Conservation (phyloP, 2,329 filamentous ascomycete genomes). For the Chaetothyriales sp. region DNA sequence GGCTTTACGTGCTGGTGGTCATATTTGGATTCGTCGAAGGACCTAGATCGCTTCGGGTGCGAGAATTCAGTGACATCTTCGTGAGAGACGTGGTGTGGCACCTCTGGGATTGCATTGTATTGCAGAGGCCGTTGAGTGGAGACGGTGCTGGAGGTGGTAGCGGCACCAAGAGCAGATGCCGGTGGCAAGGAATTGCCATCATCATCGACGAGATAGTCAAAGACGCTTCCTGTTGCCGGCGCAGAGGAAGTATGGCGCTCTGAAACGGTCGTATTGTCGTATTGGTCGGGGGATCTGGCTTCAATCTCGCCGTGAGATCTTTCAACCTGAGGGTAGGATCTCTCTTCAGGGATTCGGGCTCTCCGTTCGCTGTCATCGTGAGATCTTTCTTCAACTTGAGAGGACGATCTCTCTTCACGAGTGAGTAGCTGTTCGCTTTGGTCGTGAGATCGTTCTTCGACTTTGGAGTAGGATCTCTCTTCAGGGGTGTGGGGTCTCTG, state of each 20-base stretch:
- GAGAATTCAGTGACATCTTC: background rate
- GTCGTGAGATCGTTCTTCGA: too few species aligned
- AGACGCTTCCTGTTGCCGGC: constrained; percentile 4
- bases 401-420: too few species aligned
- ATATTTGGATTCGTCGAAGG: constrained; percentile 3
- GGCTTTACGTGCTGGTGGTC: constrained; percentile 1
- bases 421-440: too few species aligned
- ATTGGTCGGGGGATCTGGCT: background rate
- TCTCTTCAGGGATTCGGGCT: too few species aligned
- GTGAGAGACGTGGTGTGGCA: background rate
- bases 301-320: too few species aligned
- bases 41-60: constrained; percentile 2
- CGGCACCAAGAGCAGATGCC: constrained; percentile 1
- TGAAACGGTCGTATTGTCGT: background rate
- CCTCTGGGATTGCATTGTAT: background rate
- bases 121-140: background rate
- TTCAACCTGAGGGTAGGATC: too few species aligned
- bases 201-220: constrained; percentile 5
- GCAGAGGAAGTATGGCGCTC: background rate
- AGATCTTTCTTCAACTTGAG: too few species aligned
- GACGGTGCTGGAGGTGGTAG: constrained; percentile 2
- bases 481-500: too few species aligned
- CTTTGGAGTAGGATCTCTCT: too few species aligned
- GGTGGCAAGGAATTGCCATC: background rate
- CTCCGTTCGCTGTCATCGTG: too few species aligned